Conservation (phyloP, 306 rosid species). For the Vachellia pachyceras region DNA sequence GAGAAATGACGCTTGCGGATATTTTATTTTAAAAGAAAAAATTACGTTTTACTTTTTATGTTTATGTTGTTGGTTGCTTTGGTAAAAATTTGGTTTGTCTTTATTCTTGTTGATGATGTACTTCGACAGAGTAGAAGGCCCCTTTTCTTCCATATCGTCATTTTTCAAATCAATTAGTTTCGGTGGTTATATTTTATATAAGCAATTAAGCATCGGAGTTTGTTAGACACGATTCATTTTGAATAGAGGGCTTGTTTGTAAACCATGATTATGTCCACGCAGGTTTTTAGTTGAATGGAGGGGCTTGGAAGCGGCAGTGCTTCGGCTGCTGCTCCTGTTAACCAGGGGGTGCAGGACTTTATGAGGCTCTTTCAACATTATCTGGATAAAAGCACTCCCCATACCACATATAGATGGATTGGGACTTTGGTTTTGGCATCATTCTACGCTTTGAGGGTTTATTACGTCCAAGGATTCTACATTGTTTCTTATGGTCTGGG, state of each 20-base stretch:
- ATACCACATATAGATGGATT: slow-evolving; percentile 69
- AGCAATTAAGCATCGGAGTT: neutral
- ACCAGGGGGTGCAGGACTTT: slow-evolving; percentile 60
- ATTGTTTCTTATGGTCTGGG: slow-evolving; percentile 85
- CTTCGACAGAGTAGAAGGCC: neutral
- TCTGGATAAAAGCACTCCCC: slow-evolving; percentile 81
- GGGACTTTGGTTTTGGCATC: slow-evolving; percentile 54
- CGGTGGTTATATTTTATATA: neutral
- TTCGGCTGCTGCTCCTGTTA: slow-evolving; percentile 65
- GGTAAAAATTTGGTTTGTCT: neutral
- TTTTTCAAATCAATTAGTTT: neutral
- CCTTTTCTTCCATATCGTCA: neutral
- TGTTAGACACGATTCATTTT: neutral
- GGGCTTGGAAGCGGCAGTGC: slow-evolving; percentile 74
- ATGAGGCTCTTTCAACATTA: slow-evolving; percentile 73
- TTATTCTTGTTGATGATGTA: neutral
- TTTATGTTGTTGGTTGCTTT: neutral
- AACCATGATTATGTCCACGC: slow-evolving; percentile 17
- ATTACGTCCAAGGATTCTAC: slow-evolving; percentile 77
- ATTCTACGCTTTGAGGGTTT: slow-evolving; percentile 73
- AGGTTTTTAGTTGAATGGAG: slow-evolving; percentile 77
- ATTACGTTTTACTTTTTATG: neutral
- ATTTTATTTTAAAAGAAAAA: neutral
- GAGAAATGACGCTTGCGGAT: neutral
- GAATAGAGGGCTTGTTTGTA: slow-evolving; percentile 20